Base-by-base conservation (phyloP, 208 protist species). In the Trypanosoma theileri region DNA sequence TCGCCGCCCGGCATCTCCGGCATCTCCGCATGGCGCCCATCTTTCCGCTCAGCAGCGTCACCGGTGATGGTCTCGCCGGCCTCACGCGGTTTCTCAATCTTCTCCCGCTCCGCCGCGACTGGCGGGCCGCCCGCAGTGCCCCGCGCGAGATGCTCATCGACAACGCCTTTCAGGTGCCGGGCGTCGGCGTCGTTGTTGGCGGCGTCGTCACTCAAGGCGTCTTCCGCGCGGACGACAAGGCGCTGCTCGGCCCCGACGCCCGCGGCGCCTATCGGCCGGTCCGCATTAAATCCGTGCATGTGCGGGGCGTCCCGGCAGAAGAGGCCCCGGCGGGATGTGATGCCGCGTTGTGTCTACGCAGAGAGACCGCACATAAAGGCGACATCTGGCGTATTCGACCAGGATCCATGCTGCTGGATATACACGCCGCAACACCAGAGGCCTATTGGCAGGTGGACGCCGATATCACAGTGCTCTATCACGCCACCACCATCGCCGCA, bases 381-480 rank as follows among this genome's bases (percentile, higher is more conserved):
- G 28, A 35, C 6, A 6, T 35, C 4, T 35, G 28, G 28, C 28
- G 28, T 1, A 93, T 98, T 57, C 89, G 96, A n/a, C 98, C 98
- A 65, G 97, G 97, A 45, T 98, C 98, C 84, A 88, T 98, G 21
- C 69, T 98, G 0, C 65, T 77, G 17, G 82, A 92, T 56, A 72
- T 77, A 21, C n/a, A 63, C 3, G 61, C 54, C 3, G 61, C 52
- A 41, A 64, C 85, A 28, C 88, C 93, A 7, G 75, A 76, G 71
- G 81, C 97, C 19, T 91, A 76, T 61, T 96, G 93, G 85, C 93
- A 98, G 77, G 99, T 99, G 64, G 92, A 98, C 73, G 98, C 97
- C 6, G 98, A 99, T 56, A 75, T 99, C 7, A 81, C 97, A 14
- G 93, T 99, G 17, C 82, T 99, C 17, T 98, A 99, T 76, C 98